Base-by-base conservation (phyloP, 208 protist genomes). In the Acanthamoeba castellanii region DNA sequence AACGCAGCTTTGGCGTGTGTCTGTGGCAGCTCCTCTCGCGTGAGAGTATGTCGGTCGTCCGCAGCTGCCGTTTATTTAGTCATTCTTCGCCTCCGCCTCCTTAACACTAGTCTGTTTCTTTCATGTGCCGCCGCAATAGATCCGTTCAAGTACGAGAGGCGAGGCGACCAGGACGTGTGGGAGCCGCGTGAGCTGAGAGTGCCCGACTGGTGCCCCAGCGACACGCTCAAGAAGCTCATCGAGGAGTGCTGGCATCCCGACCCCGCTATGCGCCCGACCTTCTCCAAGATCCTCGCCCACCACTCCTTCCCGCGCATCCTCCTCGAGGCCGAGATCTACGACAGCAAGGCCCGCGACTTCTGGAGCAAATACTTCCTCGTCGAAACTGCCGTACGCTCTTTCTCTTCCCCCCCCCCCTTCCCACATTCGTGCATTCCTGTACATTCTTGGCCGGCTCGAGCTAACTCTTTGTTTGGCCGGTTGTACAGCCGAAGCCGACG, bases 331-430 rank as follows among this genome's bases (percentile, higher is more conserved):
- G 82, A 89, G 59, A 89, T 89, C 50, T 68, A 57, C n/a, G 82
- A 89, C 42, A 30, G 9, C 50, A 66, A 57, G 52, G 59, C 82
- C 32, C 50, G 82, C 50, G 82, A 68, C 82, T 89, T 89, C 59
- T 89, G 82, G 82, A 45, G 52, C 50, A 89, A 89, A 30, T 89
- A 89, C 27, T 89, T 89, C 82, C 82, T 89, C 42, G 82, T 89
- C 27, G 82, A 89, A 64, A 89, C 82, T 18, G 82, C 82, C n/a
- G 82, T 89, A 89, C 82, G 52, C 18, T 8, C 42, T 8, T 66
- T 30, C 45, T 14, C 7, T 34, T 20, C 20, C 6, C 4, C 55
- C 18, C 27, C 3, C 27, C 14, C 81, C 32, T n/a, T 18, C n/a
- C n/a, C 42, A 50, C 47, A 18, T 88, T 16, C 55, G 34, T 87